phyloP scores from a whole-genome alignment of 192 early-diverging fungal genomes.

The Chytriomyces sp. region DNA sequence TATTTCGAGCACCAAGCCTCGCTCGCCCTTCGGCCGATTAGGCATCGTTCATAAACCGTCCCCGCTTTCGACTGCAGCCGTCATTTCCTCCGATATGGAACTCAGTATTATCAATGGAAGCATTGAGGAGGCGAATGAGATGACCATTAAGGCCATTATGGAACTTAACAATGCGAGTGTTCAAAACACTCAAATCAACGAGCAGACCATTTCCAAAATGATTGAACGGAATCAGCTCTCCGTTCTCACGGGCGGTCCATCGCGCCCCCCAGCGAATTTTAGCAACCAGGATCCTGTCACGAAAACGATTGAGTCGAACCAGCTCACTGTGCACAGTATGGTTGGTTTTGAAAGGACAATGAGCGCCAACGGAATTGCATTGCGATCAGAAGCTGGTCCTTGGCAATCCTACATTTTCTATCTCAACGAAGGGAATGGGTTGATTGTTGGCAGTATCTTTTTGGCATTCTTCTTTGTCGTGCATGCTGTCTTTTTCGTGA shows the following conservation, averaged over 20 bases:
- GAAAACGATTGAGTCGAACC: conserved; percentile 69
- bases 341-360: conserved; percentile 49
- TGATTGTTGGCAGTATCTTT: conserved; percentile 35
- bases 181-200: conserved; percentile 63
- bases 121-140: conserved; percentile 30
- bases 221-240: conserved; percentile 69
- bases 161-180: conserved; percentile 57
- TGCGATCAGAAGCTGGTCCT: conserved; percentile 18
- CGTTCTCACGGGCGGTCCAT: conserved; percentile 50
- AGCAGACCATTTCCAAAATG: conserved; percentile 71
- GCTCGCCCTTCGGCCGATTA: neutral
- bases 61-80: conserved; percentile 42
- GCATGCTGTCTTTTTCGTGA: conserved; percentile 56
- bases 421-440: conserved; percentile 44
- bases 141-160: conserved; percentile 53
- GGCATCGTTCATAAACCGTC: conserved; percentile 29
- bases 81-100: conserved; percentile 27
- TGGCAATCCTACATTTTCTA: conserved; percentile 39
- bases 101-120: neutral
- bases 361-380: conserved; percentile 27
- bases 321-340: conserved; percentile 71
- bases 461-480: conserved; percentile 60
- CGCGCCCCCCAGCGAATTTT: conserved; percentile 52
- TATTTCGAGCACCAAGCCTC: neutral
- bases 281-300: conserved; percentile 60